These are phyloP conservation scores for Byssoonygena ceratinophila DNA, from an alignment of 2,329 filamentous ascomycete genomes.

Conservation along the genomic window DNA sequence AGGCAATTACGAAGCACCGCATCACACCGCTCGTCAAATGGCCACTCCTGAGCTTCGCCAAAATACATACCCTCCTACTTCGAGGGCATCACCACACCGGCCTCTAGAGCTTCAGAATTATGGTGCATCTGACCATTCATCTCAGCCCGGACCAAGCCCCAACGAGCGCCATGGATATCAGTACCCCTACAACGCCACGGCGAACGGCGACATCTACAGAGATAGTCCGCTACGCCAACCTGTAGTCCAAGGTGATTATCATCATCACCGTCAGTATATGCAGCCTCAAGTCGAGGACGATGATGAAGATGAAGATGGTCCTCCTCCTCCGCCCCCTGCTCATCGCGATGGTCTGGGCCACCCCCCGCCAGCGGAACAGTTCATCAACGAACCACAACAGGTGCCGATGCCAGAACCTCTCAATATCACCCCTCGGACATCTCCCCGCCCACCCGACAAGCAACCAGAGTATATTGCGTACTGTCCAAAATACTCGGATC, in stretches of 20 bases:
- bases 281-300: slow-evolving; percentile 15
- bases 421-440: slow-evolving; percentile 17
- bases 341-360: slow-evolving; percentile 21
- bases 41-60: slow-evolving; percentile 8
- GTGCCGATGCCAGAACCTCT: slow-evolving; percentile 21
- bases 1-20: slow-evolving; percentile 11
- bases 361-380: slow-evolving; percentile 10
- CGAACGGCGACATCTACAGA: slow-evolving; percentile 18
- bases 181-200: slow-evolving; percentile 17
- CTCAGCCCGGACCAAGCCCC: neutral
- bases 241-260: slow-evolving; percentile 21
- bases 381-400: slow-evolving; percentile 14
- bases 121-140: neutral
- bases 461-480: slow-evolving; percentile 16
- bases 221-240: slow-evolving; percentile 24
- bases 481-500: slow-evolving; percentile 13
- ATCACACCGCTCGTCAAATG: slow-evolving; percentile 10
- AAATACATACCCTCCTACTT: slow-evolving; percentile 11
- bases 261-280: slow-evolving; percentile 14
- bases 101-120: slow-evolving; percentile 4
- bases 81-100: slow-evolving; percentile 10
- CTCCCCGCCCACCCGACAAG: slow-evolving; percentile 8
- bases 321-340: slow-evolving; percentile 27
- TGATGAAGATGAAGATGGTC: slow-evolving; percentile 22
- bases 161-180: slow-evolving; percentile 10